phyloP scores from a whole-genome alignment of 306 rosid genomes.

The Fragaria iinumae region DNA sequence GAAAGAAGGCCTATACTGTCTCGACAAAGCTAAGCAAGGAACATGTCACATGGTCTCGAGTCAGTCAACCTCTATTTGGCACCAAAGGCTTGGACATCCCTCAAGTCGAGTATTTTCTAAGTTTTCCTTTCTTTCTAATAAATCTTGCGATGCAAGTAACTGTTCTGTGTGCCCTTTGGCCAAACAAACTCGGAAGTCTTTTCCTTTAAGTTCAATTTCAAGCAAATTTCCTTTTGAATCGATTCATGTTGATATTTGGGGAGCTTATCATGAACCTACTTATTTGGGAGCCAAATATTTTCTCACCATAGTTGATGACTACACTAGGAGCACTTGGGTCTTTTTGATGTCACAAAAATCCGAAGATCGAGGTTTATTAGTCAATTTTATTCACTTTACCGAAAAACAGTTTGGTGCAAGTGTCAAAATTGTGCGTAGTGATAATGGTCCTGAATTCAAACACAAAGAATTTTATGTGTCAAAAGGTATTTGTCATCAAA shows the following conservation, averaged over 20 bases:
- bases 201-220: not conserved
- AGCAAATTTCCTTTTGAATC: not conserved
- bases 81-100: not conserved
- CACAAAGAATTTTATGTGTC: not conserved
- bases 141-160: not conserved
- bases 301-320: not conserved
- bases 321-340: not conserved
- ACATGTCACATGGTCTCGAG: not conserved
- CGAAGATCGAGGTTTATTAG: not conserved
- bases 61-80: not conserved
- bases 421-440: constrained; percentile 11
- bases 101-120: not conserved
- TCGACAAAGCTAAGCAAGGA: not conserved
- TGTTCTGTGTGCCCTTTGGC: not conserved
- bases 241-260: not conserved
- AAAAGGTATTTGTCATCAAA: not conserved
- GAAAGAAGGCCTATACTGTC: too few relatives aligned
- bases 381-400: too few relatives aligned
- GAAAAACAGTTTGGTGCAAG: too few relatives aligned
- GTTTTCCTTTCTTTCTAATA: not conserved
- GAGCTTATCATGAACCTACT: not conserved
- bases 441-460: not conserved
- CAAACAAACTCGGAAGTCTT: not conserved
- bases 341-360: too few relatives aligned
- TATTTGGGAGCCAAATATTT: not conserved